Base-by-base conservation (phyloP, 176 grass and related monocot species). In the Luzula sylvatica region DNA sequence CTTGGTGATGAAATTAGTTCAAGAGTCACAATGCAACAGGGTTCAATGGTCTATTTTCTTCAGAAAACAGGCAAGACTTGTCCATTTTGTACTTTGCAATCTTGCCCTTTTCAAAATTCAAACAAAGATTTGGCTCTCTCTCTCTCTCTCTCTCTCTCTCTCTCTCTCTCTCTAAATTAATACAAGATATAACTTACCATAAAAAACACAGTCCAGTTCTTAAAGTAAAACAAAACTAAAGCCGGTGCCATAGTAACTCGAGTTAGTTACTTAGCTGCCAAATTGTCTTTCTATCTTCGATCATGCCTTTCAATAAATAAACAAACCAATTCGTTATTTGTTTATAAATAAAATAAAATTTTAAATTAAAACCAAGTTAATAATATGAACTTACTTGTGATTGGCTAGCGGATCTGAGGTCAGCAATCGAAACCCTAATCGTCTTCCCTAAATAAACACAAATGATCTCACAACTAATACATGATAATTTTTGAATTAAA, bases 41-140 rank as follows among this genome's bases (percentile, higher is more conserved):
- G 42, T 24, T 17, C 15, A 26, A 61, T 21, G 39, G 11, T 43
- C 40, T 6, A 17, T 28, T 62, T 47, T 19, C 17, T 9, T 8
- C 18, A 46, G 45, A 46, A 46, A 3, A 12, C 46, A 26, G n/a
- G 9, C 24, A 39, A 28, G 18, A 43, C 23, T 26, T 8, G n/a
- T 5, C 18, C 19, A 18, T 20, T 23, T 42, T 58, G 13, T 50
- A 20, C 16, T 50, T 50, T 23, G 16, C 21, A 18, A 21, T 55
- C n/a, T 30, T 52, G 11, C 48, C 18, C 26, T 38, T 12, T 44
- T 43, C 23, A 12, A 60, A 60, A 41, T 60, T 60, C 29, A 60
- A 44, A 15, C 12, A 41, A 9, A 24, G 38, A 26, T 6, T 60
- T 60, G 20, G 20, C 17, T n/a, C 29, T 26, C 3, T 47, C 39